Percentiles rank a stretch among this genome's conserved stretches.
These are phyloP conservation scores for Cyclanthera cordifolia DNA, from an alignment of 306 rosid species.

Conservation along the genomic window DNA sequence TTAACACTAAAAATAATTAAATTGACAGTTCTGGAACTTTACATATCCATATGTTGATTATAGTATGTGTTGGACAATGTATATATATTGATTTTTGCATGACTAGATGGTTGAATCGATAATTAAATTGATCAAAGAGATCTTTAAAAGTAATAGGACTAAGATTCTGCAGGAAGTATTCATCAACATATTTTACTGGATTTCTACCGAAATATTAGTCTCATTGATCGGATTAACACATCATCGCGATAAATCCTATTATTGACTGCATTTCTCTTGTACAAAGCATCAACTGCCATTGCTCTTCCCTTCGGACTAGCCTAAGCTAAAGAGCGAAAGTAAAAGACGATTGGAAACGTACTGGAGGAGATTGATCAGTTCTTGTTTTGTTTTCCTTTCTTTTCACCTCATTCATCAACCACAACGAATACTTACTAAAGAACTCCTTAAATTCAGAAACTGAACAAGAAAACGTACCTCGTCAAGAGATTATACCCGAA, in stretches of 20 bases:
- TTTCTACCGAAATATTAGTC: not conserved
- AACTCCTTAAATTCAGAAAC: not conserved
- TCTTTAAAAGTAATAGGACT: not conserved
- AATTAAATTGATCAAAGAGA: not conserved
- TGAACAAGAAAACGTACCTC: conserved; percentile 1
- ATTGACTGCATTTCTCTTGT: not conserved
- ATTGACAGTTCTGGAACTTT: not conserved
- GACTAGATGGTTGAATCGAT: not conserved
- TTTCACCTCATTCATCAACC: not conserved
- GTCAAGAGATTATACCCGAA: not conserved
- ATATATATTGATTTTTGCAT: not conserved
- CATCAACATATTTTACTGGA: not conserved
- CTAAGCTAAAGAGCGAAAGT: not conserved
- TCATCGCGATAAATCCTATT: not conserved
- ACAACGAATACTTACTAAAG: not conserved
- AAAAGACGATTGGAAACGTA: not conserved
- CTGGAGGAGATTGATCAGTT: not conserved
- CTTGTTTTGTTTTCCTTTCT: not conserved
- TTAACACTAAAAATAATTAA: not conserved
- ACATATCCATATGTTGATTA: not conserved
- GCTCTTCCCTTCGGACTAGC: not conserved
- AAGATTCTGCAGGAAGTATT: not conserved
- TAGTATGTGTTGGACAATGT: not conserved
- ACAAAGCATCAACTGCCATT: not conserved
- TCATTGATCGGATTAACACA: not conserved